phyloP scores from a whole-genome alignment of 2,329 filamentous ascomycete species.

The Atkinsonella texensis region DNA sequence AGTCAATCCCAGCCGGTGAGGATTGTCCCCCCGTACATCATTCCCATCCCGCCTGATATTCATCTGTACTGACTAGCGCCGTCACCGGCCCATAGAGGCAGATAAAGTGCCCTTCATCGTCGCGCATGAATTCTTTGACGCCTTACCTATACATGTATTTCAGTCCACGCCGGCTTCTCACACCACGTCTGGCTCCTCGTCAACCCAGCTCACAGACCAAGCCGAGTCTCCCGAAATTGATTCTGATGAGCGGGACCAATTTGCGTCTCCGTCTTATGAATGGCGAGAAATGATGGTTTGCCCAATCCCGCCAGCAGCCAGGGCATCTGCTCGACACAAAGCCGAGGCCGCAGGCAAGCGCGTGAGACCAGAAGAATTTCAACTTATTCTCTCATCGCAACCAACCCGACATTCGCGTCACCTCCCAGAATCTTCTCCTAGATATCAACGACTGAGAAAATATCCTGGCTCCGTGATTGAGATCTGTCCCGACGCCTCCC shows the following conservation, averaged over 20 bases:
- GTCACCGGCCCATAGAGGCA: conserved; percentile 32
- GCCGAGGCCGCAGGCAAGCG: conserved; percentile 33
- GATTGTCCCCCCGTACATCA: neutral
- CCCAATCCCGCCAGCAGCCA: conserved; percentile 44
- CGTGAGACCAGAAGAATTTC: conserved; percentile 64
- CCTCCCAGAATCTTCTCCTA: conserved; percentile 67
- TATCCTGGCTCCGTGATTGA: conserved; percentile 65
- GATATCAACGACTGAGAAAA: conserved; percentile 64
- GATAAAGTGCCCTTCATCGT: conserved; percentile 81
- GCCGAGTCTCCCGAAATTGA: neutral
- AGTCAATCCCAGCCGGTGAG: conserved; percentile 62
- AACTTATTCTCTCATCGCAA: conserved; percentile 63
- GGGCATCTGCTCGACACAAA: conserved; percentile 41
- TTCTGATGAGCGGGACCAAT: neutral
- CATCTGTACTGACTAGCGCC: neutral
- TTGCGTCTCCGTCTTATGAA: conserved; percentile 29
- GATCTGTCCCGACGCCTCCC: conserved; percentile 75
- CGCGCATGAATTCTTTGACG: conserved; percentile 97
- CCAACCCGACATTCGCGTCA: conserved; percentile 75
- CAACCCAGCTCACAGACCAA: conserved; percentile 10
- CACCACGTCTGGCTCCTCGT: conserved; percentile 9
- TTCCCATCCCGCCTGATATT: neutral
- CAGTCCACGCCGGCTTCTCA: conserved; percentile 48
- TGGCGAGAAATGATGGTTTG: conserved; percentile 79
- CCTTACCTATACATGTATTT: conserved; percentile 90